phyloP scores from a whole-genome alignment of 83 land plant genomes.

The Diphasiastrum complanatum region DNA sequence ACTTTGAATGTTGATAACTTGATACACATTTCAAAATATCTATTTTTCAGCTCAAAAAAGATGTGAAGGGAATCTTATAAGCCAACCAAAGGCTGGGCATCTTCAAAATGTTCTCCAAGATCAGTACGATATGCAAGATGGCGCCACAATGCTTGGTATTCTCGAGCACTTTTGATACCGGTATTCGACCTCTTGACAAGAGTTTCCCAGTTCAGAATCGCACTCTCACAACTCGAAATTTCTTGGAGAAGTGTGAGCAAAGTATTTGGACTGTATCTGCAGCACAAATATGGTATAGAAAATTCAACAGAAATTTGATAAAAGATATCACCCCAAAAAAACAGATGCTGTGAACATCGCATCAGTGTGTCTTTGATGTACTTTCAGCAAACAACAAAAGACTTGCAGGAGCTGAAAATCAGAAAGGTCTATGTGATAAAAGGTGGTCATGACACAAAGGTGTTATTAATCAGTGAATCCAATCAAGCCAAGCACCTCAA shows the following conservation, averaged over 20 bases:
- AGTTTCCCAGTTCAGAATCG: constrained; percentile 61
- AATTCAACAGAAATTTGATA: too few species aligned
- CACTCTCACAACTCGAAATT: constrained; percentile 28
- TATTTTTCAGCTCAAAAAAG: neutral
- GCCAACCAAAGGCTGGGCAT: constrained; percentile 50
- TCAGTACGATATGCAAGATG: constrained; percentile 62
- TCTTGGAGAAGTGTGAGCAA: constrained; percentile 62
- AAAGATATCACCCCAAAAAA: too few species aligned
- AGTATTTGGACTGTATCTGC: constrained; percentile 49
- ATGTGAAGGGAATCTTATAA: neutral
- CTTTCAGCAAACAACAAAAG: too few species aligned
- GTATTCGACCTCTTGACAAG: constrained; percentile 60
- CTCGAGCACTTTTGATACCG: constrained; percentile 75
- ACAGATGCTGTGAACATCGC: too few species aligned
- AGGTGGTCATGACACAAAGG: too few species aligned
- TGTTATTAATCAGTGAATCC: too few species aligned
- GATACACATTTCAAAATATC: neutral
- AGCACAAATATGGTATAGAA: neutral
- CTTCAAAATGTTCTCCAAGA: constrained; percentile 41
- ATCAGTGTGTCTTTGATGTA: too few species aligned
- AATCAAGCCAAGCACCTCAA: too few species aligned
- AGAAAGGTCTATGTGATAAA: too few species aligned
- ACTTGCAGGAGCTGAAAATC: too few species aligned
- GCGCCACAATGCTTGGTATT: constrained; percentile 88
- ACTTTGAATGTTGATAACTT: too few species aligned